Conservation (phyloP, 2,329 filamentous ascomycete genomes). For the Dryadomyces quercus-mongolicae region DNA sequence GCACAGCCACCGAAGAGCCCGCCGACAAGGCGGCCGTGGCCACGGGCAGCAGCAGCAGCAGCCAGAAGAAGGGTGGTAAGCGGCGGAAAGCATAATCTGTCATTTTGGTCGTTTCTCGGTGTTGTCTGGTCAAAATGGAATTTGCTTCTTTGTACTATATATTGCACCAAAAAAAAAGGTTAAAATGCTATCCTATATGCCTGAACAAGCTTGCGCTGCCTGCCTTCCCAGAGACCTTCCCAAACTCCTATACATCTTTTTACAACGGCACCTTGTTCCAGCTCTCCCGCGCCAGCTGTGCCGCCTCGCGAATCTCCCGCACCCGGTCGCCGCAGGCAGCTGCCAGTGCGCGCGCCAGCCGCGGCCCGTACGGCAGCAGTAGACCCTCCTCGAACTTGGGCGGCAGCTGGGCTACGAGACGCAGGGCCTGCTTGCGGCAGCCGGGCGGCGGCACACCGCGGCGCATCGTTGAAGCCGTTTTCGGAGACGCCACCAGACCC, state of each 20-base stretch:
- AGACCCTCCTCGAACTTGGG: slow-evolving; percentile 33
- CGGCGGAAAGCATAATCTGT: slow-evolving; percentile 28
- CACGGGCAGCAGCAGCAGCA: slow-evolving; percentile 13
- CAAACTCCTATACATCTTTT: no score
- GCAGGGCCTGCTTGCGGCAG: slow-evolving; percentile 34
- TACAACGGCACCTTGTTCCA: slow-evolving; percentile 27
- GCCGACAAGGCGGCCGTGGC: neutral
- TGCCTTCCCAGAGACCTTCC: no score
- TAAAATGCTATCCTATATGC: no score
- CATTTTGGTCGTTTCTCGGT: no score
- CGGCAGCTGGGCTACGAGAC: slow-evolving; percentile 36
- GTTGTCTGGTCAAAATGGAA: no score
- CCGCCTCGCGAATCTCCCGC: slow-evolving; percentile 37
- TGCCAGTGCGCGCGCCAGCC: slow-evolving; percentile 34
- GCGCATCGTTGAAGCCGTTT: neutral
- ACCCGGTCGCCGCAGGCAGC: slow-evolving; percentile 40
- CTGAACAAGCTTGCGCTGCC: no score
- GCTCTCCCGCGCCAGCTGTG: slow-evolving; percentile 33
- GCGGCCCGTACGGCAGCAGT: slow-evolving; percentile 30
- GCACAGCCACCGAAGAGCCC: slow-evolving; percentile 12
- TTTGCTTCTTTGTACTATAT: no score
- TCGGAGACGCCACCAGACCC: neutral
- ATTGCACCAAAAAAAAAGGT: no score
- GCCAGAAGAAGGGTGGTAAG: slow-evolving; percentile 29
- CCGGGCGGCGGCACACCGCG: slow-evolving; percentile 1